A percentile compares a stretch with the other conserved stretches of the same genome.
Evolutionary conservation across 306 rosid species (phyloP).

Genomic region (Quercus bicolor): DNA sequence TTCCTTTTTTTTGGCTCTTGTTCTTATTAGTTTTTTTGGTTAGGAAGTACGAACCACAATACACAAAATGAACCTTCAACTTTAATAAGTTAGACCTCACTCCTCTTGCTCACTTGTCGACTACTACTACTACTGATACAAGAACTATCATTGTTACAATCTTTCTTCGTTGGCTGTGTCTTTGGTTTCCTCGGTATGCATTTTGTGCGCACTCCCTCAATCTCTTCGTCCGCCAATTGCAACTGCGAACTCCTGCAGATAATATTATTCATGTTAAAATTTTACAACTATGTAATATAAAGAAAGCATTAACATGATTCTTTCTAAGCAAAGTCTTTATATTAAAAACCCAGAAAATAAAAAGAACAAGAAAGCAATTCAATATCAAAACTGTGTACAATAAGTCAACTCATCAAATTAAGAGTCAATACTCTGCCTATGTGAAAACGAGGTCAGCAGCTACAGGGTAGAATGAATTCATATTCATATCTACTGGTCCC

Average conservation of each 20-base stretch:
- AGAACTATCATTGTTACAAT: constrained; percentile 6
- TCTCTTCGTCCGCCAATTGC: constrained; percentile 51
- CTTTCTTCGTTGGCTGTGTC: constrained; percentile 48
- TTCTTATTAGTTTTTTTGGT: constrained; percentile 13
- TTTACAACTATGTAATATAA: not conserved
- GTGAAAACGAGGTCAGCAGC: not conserved
- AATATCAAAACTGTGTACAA: not conserved
- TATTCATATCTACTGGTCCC: not conserved
- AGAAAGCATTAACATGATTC: not conserved
- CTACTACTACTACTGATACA: constrained; percentile 22
- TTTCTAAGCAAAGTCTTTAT: too few relatives aligned
- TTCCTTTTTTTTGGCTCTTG: not conserved
- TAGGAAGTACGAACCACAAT: constrained; percentile 21
- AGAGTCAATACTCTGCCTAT: not conserved
- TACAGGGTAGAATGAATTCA: not conserved
- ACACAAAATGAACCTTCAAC: not conserved
- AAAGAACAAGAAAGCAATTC: too few relatives aligned
- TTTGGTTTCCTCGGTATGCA: constrained; percentile 87
- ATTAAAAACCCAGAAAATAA: too few relatives aligned
- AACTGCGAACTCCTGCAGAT: constrained; percentile 61
- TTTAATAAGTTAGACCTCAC: constrained; percentile 22
- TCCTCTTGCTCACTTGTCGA: constrained; percentile 60
- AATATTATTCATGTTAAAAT: not conserved
- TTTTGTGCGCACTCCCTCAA: constrained; percentile 51
- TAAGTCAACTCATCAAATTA: constrained; percentile 7